Base-by-base conservation (phyloP, 2,329 filamentous ascomycete species). In the Trichoderma koningii region DNA sequence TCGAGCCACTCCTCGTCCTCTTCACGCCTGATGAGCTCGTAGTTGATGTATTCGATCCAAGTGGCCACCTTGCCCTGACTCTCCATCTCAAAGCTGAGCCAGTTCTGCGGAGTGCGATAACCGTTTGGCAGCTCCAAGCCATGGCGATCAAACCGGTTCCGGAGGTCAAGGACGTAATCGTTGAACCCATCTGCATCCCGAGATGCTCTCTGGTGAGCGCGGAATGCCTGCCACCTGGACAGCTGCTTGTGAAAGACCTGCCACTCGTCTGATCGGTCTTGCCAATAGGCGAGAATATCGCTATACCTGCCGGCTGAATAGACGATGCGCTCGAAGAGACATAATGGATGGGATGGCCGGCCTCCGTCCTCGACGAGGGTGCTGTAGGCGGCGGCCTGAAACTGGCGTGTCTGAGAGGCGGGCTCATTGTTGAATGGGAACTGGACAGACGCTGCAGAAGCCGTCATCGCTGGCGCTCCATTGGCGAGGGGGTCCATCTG, bases 291-390 rank as follows among this genome's bases (percentile, higher is more conserved):
- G 5, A 66, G 19, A 26, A 66, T 66, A 17, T 66, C 64, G 21
- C 64, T 57, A 15, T 66, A 63, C 23, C 53, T 30, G 23, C 50
- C 57, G 12, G 64, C 57, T 4, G 50, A 44, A 19, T 38, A 14
- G 50, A 56, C 23, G 6, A 63, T 30, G 28, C 42, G 48, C 12
- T 62, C 23, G 7, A 68, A 21, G 21, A 51, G 19, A 44, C 19
- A n/a, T 5, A 67, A 14, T 15, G 66, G 66, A 28, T 67, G 66
- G 23, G 55, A 57, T 3, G 66, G 66, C 28, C 65, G 65, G 7
- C 65, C 66, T 19, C 55, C 56, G 19, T 63, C 61, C 19, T 50
- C 59, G 51, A 68, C 12, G 3, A 68, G 56, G 14, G 57, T 30
- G 15, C 63, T 23, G n/a, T 66, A 66, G 41, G 64, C 64, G 17